Evolutionary conservation across 495 filamentous ascomycete genomes (phyloP), one percentile per base, ranked within the genome.

Genomic region (Penicillium goetzii): DNA sequence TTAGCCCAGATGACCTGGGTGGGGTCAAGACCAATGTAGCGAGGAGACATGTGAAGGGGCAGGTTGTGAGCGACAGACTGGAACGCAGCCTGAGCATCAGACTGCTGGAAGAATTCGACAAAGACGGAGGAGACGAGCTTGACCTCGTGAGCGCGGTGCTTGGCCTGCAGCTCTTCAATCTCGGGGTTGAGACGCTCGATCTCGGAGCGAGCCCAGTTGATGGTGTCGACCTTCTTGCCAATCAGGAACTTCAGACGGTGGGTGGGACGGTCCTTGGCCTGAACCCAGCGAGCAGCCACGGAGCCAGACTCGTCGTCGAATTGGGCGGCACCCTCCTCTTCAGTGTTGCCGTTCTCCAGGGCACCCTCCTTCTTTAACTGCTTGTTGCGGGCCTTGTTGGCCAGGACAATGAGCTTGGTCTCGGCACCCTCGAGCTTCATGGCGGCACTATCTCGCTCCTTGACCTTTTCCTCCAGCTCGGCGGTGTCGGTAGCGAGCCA

Each of bases 1-100:
- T 94, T 93, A 59, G 79, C 83, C 95, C 95, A 99, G 74, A 99
- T 88, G 47, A 99, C 82, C 72, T 98, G 95, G 53, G 77, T 82
- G 1, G 95, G 95, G 32, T 87, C 88, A 53, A 99, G 74, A 43
- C 95, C 95, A 62, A 96, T 93, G 70, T 89, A 92, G 41, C 91
- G 88, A 50, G 93, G 92, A n/a, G 91, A 80, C 92, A 97, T 97
- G 73, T 95, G 93, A 56, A 97, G 81, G 50, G 91, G 90, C 68
- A 92, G 87, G 74, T 97, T 92, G 75, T 97, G 93, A 15, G 92
- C 87, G 32, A 98, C 84, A 19, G 78, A 79, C 73, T 97, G 93
- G 76, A 83, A 91, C 32, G 95, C 94, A 47, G 85, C 79, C 73
- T 99, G 95, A 23, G 95, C 95, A 63, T 94, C 90, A 54, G 85